Conservation (phyloP, 2,329 filamentous ascomycete genomes). For the Cercospora brassicicola region DNA sequence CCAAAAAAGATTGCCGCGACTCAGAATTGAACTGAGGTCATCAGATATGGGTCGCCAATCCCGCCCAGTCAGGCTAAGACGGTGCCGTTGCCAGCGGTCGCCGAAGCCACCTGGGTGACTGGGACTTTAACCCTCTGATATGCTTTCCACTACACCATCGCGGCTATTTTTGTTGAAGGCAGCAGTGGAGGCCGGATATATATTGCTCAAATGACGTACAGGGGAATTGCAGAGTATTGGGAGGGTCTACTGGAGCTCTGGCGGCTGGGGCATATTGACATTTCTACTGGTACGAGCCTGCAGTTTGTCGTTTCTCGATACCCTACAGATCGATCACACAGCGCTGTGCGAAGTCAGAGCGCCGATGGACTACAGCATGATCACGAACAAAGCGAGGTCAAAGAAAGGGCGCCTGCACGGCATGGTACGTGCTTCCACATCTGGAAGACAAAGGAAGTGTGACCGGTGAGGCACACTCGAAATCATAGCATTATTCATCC, state of each 20-base stretch:
- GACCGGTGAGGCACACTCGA: background rate
- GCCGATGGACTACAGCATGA: too few species aligned
- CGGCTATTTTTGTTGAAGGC: background rate
- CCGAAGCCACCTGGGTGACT: background rate
- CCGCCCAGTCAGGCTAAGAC: background rate
- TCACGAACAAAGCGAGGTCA: too few species aligned
- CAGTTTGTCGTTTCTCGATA: background rate
- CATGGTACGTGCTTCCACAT: background rate
- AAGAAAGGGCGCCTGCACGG: fast-evolving
- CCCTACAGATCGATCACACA: background rate
- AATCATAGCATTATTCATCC: background rate
- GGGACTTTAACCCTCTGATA: background rate
- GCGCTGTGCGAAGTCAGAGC: too few species aligned
- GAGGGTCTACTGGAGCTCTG: background rate
- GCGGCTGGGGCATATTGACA: background rate
- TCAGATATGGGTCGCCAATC: background rate
- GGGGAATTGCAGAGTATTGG: too few species aligned
- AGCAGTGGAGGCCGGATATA: background rate
- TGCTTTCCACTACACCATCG: background rate
- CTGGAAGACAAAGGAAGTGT: background rate
- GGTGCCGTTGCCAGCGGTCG: background rate
- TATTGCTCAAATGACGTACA: background rate
- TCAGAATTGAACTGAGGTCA: background rate
- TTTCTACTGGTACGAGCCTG: background rate
- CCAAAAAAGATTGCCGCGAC: background rate